Evolutionary conservation across 768 basidiomycete species (phyloP).

Genomic region (Lepiota venenata): DNA sequence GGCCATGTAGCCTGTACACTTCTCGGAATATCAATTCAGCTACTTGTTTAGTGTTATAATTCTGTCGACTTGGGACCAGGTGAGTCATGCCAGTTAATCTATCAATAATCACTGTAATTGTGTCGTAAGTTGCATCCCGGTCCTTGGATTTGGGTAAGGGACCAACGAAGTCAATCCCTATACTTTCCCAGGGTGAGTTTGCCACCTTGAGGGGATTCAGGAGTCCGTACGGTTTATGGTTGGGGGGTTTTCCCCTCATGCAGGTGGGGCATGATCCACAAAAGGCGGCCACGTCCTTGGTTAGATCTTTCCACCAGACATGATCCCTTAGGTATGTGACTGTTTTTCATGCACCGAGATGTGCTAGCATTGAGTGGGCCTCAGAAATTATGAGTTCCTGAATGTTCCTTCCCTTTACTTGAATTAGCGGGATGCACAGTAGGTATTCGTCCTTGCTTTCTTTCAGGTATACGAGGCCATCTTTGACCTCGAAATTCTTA

Average conservation of each 20-base stretch:
- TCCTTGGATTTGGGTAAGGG: constrained; percentile 17
- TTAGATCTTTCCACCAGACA: constrained; percentile 36
- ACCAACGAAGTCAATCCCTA: constrained; percentile 18
- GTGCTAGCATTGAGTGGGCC: constrained; percentile 35
- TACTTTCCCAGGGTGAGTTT: constrained; percentile 11
- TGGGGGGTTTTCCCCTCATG: constrained; percentile 15
- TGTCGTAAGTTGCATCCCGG: constrained; percentile 8
- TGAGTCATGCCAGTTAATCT: constrained; percentile 17
- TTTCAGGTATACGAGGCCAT: constrained; percentile 16
- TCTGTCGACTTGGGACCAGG: constrained; percentile 12
- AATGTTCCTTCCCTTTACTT: constrained; percentile 12
- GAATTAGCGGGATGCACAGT: constrained; percentile 20
- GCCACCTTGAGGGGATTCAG: constrained; percentile 19
- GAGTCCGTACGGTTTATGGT: constrained; percentile 21
- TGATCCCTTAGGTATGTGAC: constrained; percentile 25
- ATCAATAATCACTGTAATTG: constrained; percentile 18
- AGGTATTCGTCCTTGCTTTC: constrained; percentile 5
- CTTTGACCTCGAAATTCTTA: constrained; percentile 14
- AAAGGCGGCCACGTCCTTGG: constrained; percentile 16
- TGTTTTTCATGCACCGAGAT: constrained; percentile 31
- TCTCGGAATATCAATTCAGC: constrained; percentile 13
- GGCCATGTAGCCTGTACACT: constrained; percentile 14
- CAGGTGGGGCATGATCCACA: constrained; percentile 26
- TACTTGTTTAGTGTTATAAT: constrained; percentile 11
- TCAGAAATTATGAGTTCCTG: constrained; percentile 30